Evolutionary conservation across 2,329 filamentous ascomycete species (phyloP), one percentile per base, ranked within the genome.

Genomic region (Claviceps humidiphila): DNA sequence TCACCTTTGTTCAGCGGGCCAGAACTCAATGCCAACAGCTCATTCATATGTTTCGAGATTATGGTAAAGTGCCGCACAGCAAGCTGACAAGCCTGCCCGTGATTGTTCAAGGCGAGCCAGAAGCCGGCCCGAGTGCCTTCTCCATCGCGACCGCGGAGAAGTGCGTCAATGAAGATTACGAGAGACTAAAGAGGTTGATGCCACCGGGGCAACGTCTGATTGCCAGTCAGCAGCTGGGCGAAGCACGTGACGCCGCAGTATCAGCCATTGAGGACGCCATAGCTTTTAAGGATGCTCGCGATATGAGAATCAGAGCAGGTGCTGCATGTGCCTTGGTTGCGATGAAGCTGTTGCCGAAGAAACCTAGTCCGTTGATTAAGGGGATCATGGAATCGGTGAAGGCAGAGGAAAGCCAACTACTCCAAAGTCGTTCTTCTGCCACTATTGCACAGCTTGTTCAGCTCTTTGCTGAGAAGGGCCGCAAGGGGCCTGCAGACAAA

Each of bases 381-480:
- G 88, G 84, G 2, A 87, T 98, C 68, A 98, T 98, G 93, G 93
- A 98, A 66, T 97, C 91, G 62, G 80, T 98, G 63, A 98, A 97
- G 69, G 84, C 82, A 40, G 94, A 98, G 64, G 93, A 96, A 61
- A 97, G 94, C 61, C 70, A 85, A 30, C 87, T 93, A 58, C 74
- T 98, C 1, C 93, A 98, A 66, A 81, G 80, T 59, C 85, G 91
- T 24, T 95, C 91, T 30, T 88, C 90, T 2, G 81, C 80, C 14
- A 90, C 89, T 3, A 86, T 98, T 50, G 88, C 89, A 5, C 80
- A 78, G 41, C 80, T 97, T 20, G 84, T 98, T n/a, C 83, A 87
- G 58, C 76, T 93, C 22, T 93, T 97, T 61, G 89, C 89, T 4
- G 79, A 82, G 43, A 81, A 82, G 52, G 85, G 88, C 41, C 86